Percentiles rank a stretch among this genome's conserved stretches.
Evolutionary conservation across 2,329 filamentous ascomycete species (phyloP).

Genomic region (Trichophyton rubrum): DNA sequence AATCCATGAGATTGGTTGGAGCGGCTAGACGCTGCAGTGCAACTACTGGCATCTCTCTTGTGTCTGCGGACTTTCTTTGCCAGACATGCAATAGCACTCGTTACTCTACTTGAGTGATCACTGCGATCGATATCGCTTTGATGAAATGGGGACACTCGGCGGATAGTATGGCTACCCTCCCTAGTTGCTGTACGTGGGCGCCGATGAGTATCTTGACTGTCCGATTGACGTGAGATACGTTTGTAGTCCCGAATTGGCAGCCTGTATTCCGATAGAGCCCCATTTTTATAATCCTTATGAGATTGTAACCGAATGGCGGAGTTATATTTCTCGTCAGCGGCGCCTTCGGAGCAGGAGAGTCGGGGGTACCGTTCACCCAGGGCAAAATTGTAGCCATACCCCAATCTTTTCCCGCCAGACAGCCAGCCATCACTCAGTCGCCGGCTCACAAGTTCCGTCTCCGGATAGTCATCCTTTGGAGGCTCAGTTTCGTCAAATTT

Average conservation of each 20-base stretch:
- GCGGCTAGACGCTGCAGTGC: neutral
- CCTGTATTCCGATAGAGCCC: neutral
- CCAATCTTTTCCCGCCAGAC: slow-evolving; percentile 28
- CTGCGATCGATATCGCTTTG: neutral
- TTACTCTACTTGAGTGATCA: neutral
- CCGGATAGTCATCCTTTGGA: neutral
- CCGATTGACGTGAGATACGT: neutral
- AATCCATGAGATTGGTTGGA: neutral
- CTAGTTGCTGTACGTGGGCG: neutral
- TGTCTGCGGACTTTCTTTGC: neutral
- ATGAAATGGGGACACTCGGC: neutral
- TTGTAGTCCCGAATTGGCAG: neutral
- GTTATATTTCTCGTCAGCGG: neutral
- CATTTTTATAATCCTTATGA: neutral
- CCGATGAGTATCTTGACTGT: neutral
- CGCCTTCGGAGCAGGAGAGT: neutral
- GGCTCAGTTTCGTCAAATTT: neutral
- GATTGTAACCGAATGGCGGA: neutral
- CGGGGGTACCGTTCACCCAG: slow-evolving; percentile 3
- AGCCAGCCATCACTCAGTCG: slow-evolving; percentile 30
- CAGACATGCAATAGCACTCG: neutral
- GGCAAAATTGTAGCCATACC: slow-evolving; percentile 30
- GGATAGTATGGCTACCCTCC: neutral
- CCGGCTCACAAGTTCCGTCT: neutral
- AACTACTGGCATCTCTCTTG: neutral